These are phyloP conservation scores for Coniochaeta ligniaria DNA, from an alignment of 2,329 filamentous ascomycete genomes.

Conservation along the genomic window DNA sequence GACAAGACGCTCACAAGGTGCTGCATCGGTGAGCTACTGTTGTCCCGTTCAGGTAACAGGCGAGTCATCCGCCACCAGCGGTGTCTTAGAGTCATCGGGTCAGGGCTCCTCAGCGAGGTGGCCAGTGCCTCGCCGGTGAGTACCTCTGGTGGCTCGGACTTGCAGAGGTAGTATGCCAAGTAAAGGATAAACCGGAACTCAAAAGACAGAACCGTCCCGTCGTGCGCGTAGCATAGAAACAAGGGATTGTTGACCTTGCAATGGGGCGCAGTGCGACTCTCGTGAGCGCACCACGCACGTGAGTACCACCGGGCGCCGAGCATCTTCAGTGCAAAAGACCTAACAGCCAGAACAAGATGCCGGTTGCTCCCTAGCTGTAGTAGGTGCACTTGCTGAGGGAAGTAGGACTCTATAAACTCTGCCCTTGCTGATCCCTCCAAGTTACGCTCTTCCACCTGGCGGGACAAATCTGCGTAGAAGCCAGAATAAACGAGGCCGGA, in stretches of 20 bases:
- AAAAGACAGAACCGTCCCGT: constrained; percentile 9
- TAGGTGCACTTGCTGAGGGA: too few species aligned
- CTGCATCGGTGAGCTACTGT: constrained; percentile 8
- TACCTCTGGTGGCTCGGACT: not conserved
- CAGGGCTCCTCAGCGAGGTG: constrained; percentile 2
- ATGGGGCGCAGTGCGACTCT: constrained; percentile 13
- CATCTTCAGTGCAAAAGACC: constrained; percentile 9
- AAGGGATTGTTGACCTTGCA: constrained; percentile 12
- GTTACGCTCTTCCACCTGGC: not conserved
- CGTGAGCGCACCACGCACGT: constrained; percentile 18
- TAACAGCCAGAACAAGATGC: not conserved
- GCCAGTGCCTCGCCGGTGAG: not conserved
- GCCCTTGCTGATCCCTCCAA: constrained; percentile 1
- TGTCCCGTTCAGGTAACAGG: constrained; percentile 1
- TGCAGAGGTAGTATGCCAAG: constrained; percentile 5
- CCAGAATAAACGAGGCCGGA: constrained; percentile 10
- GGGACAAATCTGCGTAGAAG: constrained; percentile 11
- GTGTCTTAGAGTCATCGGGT: constrained; percentile 9
- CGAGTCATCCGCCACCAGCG: constrained; percentile 8
- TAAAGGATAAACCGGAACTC: constrained; percentile 16
- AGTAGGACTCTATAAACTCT: too few species aligned
- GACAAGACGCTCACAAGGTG: constrained; percentile 12
- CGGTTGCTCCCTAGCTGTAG: too few species aligned
- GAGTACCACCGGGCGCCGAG: constrained; percentile 13
- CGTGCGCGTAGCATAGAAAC: constrained; percentile 13